phyloP scores from a whole-genome alignment of 2,329 filamentous ascomycete species.

The Aureobasidium sp. region DNA sequence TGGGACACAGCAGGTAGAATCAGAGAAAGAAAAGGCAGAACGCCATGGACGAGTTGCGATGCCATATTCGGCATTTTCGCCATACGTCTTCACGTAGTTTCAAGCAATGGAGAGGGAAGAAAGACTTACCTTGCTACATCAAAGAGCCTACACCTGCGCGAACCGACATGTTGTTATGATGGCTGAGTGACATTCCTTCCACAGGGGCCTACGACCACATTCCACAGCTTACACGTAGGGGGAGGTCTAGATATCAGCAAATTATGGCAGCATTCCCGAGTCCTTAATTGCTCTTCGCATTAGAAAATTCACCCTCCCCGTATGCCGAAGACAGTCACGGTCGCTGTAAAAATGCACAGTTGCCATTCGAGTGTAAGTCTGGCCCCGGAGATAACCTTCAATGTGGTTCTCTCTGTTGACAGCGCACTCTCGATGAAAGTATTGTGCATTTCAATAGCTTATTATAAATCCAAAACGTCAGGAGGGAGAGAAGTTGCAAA shows the following conservation, averaged over 20 bases:
- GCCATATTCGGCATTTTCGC: conserved; percentile 13
- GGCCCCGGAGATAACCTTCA: no score
- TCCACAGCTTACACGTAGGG: background rate
- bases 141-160: background rate
- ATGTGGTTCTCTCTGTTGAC: no score
- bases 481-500: no score
- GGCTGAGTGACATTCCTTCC: conserved; percentile 1
- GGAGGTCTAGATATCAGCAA: background rate
- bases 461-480: background rate
- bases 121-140: conserved; percentile 9
- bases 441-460: no score
- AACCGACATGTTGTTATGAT: conserved; percentile 2
- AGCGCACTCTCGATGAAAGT: no score
- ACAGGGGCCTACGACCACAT: background rate
- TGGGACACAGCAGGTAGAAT: conserved; percentile 22
- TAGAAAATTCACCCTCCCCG: no score
- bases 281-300: background rate
- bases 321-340: no score
- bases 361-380: no score
- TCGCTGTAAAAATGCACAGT: no score
- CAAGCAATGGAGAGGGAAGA: background rate
- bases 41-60: background rate
- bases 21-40: conserved; percentile 19
- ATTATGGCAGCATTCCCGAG: background rate
- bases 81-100: background rate